phyloP scores from a whole-genome alignment of 306 rosid species.

The Cicer chorassanicum region DNA sequence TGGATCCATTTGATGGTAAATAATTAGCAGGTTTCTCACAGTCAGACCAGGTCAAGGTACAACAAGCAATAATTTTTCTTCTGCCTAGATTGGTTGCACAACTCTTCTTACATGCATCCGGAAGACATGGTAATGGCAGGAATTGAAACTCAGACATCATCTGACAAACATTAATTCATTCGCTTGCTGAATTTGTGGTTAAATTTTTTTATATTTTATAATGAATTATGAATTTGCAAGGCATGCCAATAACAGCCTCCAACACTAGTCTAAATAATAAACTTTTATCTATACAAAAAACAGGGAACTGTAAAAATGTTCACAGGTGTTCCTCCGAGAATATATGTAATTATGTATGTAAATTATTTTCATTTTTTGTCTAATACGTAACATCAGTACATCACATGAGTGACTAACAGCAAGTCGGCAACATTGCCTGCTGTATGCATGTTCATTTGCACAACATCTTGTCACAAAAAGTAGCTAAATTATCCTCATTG shows the following conservation, averaged over 20 bases:
- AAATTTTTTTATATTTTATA: neutral
- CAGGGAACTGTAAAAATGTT: neutral
- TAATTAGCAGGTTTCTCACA: slow-evolving; percentile 12
- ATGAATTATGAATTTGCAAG: slow-evolving; percentile 32
- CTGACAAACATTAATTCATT: neutral
- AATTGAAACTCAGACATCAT: slow-evolving; percentile 7
- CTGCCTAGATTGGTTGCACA: slow-evolving; percentile 1
- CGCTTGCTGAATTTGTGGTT: slow-evolving; percentile 7
- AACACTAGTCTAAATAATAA: neutral
- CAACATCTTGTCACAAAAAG: neutral
- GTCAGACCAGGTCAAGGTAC: neutral
- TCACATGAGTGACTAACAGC: neutral
- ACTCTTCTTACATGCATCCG: neutral
- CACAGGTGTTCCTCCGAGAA: neutral
- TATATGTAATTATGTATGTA: neutral
- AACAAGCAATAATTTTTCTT: slow-evolving; percentile 17
- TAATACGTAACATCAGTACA: neutral
- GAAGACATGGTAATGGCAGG: slow-evolving; percentile 18
- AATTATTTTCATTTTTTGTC: neutral
- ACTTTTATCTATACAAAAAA: neutral
- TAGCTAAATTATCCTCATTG: slow-evolving; percentile 3
- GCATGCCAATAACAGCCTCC: neutral
- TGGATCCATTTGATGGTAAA: neutral
- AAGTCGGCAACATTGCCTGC: neutral
- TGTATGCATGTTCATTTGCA: slow-evolving; percentile 10